Base-by-base conservation (phyloP, 2,329 filamentous ascomycete species). In the Emmonsiellopsis sp. region DNA sequence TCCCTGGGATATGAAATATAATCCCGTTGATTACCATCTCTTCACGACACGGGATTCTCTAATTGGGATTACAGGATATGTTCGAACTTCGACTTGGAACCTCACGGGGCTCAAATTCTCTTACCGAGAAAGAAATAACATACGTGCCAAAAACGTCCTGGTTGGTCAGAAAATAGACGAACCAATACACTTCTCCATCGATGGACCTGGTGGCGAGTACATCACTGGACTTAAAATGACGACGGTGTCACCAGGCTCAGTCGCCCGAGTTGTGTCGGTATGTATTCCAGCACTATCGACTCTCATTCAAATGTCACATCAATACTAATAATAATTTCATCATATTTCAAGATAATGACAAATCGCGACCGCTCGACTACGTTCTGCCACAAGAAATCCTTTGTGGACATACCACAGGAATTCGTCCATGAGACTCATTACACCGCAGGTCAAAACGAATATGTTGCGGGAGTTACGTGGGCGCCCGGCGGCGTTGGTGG, bases 1-100 rank as follows among this genome's bases (percentile, higher is more conserved):
- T 10, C 49, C 49, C 33, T 45, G 37, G 49, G 39, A 45, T 44
- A 52, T 52, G 8, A 43, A 39, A 36, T 52, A 52, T 27, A 52
- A 52, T 33, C 49, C 49, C 1, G 37, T 44, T n/a, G 37, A 44
- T 3, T 45, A 44, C 40, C 37, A 52, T 34, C 8, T 45, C 21
- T 52, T 44, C 49, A 44, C 21, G n/a, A 27, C 3, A 10, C 43
- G 21, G 21, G 21, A 27, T 27, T n/a, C 43, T 5, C 21, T 45
- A 1, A 17, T 45, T 45, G 21, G 21, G 21, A 27, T 45, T 45
- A 27, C 21, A 11, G 43, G 43, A 45, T 45, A 45, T 31, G 4
- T 45, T 11, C 11, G 3, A 11, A 3, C 3, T 14, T 11, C 6
- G 11, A 11, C 3, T 14, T 14, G 14, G 11, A 40, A 40, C 14